Evolutionary conservation across 257 asterid genomes (phyloP), one percentile per base, ranked within the genome.

Genomic region (Ligustrum vulgare): DNA sequence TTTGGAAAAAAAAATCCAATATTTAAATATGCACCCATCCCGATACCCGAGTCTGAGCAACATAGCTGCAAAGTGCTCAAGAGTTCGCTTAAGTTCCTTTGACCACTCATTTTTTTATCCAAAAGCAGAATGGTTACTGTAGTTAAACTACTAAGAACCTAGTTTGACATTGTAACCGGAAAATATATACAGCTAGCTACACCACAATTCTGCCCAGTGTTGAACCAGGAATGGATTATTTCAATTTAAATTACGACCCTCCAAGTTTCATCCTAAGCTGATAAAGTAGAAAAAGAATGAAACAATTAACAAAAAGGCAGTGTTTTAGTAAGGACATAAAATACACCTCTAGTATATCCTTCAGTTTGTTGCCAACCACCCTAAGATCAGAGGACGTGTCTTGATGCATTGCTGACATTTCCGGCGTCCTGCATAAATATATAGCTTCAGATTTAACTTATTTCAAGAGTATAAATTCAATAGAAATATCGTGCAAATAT

Each of bases 341-440:
- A 8, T 39, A 45, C 84, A 92, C 97, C 96, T 89, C 96, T 60
- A 92, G 80, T 58, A 82, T 71, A 34, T 79, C 90, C 85, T 85
- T 92, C 70, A 94, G 79, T 82, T 87, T 89, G 33, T 82, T 80
- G 43, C 86, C 85, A 37, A 94, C 98, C 41, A 87, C 90, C 72
- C 72, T 85, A 78, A 94, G 85, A 84, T 94, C 97, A 35, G 93
- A 47, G 6, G 98, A 82, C 6, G 86, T 80, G 79, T 94, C 98
- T 68, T 92, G 97, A 81, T 94, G 98, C 93, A 94, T 90, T 31
- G 97, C 97, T 15, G 98, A 92, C 95, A 94, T 89, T 9, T 86
- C 96, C 2, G 98, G 97, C 31, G 98, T 92, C 89, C 97, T 94
- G 93, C 79, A 70, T 70, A 77, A 51, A 67, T 20, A 45, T 3